Evolutionary conservation across 2,329 filamentous ascomycete species (phyloP).

Genomic region (Aspergillus fumigatiaffinis): DNA sequence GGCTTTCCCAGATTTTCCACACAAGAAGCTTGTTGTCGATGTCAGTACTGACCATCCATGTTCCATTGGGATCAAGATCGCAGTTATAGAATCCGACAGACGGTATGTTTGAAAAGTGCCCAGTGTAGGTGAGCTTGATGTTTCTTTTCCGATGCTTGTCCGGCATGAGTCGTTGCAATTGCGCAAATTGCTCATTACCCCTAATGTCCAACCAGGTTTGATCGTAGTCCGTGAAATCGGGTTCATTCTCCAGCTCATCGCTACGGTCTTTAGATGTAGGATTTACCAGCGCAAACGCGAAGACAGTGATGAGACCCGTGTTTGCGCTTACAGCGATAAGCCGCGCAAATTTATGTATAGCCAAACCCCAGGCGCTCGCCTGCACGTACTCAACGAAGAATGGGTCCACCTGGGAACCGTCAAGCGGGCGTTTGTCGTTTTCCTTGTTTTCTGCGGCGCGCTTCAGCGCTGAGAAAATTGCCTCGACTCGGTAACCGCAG

Average conservation of each 20-base stretch:
- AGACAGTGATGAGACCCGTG: slow-evolving; percentile 54
- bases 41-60: slow-evolving; percentile 56
- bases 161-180: slow-evolving; percentile 27
- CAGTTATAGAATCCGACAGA: slow-evolving; percentile 57
- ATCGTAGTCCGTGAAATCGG: slow-evolving; percentile 16
- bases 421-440: slow-evolving; percentile 20
- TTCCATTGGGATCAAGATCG: slow-evolving; percentile 50
- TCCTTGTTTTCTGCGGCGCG: slow-evolving; percentile 16
- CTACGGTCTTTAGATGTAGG: slow-evolving; percentile 14
- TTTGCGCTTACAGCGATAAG: slow-evolving; percentile 86
- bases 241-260: slow-evolving; percentile 15
- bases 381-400: slow-evolving; percentile 77
- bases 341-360: slow-evolving; percentile 74
- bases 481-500: slow-evolving; percentile 62
- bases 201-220: slow-evolving; percentile 35
- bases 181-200: slow-evolving; percentile 18
- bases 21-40: slow-evolving; percentile 49
- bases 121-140: slow-evolving; percentile 39
- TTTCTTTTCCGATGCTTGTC: slow-evolving; percentile 37
- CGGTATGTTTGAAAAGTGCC: slow-evolving; percentile 53
- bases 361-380: slow-evolving; percentile 81
- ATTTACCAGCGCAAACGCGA: slow-evolving; percentile 54
- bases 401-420: slow-evolving; percentile 35
- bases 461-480: slow-evolving; percentile 45
- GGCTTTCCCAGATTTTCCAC: slow-evolving; percentile 47